A percentile compares a stretch with the other conserved stretches of the same genome.
Conservation (phyloP, 345 rosid species). For the Theobroma cacao region DNA sequence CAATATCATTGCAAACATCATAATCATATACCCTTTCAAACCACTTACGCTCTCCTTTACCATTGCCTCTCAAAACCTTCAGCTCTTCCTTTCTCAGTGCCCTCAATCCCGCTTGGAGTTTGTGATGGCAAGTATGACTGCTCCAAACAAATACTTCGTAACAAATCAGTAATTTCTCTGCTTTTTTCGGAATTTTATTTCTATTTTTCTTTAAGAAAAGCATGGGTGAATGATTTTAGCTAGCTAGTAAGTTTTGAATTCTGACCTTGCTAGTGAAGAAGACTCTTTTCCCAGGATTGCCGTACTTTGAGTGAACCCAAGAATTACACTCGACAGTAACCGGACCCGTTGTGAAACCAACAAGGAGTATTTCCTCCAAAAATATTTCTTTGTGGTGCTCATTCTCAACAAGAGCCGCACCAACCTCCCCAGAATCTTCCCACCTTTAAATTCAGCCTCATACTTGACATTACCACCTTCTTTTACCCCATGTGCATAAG, state of each 20-base stretch:
- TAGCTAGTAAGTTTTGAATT: too few relatives aligned
- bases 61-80: constrained; percentile 45
- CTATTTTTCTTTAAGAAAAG: too few relatives aligned
- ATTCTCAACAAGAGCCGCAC: too few relatives aligned
- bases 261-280: constrained; percentile 57
- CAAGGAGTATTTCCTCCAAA: too few relatives aligned
- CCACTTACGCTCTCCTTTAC: constrained; percentile 50
- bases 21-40: constrained; percentile 70
- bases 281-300: constrained; percentile 41
- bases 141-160: neutral
- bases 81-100: constrained; percentile 57
- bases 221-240: too few relatives aligned
- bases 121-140: constrained; percentile 55
- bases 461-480: constrained; percentile 30
- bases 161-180: too few relatives aligned
- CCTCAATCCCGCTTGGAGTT: constrained; percentile 58
- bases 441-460: constrained; percentile 54
- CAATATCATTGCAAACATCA: constrained; percentile 71
- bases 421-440: too few relatives aligned
- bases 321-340: constrained; percentile 46
- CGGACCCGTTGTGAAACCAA: constrained; percentile 30
- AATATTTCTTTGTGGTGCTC: too few relatives aligned
- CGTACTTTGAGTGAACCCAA: constrained; percentile 56
- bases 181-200: too few relatives aligned
- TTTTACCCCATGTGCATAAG: constrained; percentile 34